Base-by-base conservation (phyloP, 1,284 basidiomycete genomes). In the Neolentinus lepideus region DNA sequence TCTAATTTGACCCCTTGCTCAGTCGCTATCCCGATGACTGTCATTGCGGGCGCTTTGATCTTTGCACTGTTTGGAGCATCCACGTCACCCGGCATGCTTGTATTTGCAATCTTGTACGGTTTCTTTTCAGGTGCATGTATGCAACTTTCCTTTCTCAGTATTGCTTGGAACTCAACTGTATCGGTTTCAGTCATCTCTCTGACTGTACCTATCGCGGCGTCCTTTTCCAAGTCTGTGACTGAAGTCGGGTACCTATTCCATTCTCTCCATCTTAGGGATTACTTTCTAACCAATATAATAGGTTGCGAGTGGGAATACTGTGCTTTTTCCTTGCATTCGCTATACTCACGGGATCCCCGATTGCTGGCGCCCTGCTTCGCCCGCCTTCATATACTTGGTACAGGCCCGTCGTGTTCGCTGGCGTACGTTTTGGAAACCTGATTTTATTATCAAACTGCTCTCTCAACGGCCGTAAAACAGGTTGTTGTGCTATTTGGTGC, bases 111-210 rank as follows among this genome's bases (percentile, higher is more conserved):
- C 35, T 60, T 82, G 14, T 83, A 73, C 56, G 79, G 80, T 0
- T 68, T 80, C 54, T 80, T 81, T 59, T 75, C 72, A 10, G 80
- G 79, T 9, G 70, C 73, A 64, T 67, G 76, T 76, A 59, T 60
- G 71, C 65, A 16, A 21, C 24, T 22, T 16, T 31, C 45, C 29
- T 10, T n/a, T n/a, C n/a, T n/a, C n/a, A n/a, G n/a, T n/a, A n/a
- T n/a, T n/a, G n/a, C n/a, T n/a, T n/a, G n/a, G n/a, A n/a, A n/a
- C n/a, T n/a, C n/a, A n/a, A n/a, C n/a, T n/a, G n/a, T n/a, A n/a
- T n/a, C n/a, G n/a, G n/a, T n/a, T 12, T 31, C 54, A 76, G 75
- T 69, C 51, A 63, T 78, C 11, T 75, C 75, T 10, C 61, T 78
- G 25, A 67, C 68, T 51, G 72, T 74, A 9, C 75, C 77, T 29